Percentiles rank a stretch among this genome's conserved stretches.
Evolutionary conservation across 176 grass and related monocot genomes (phyloP).

Genomic region (Secale cereale): DNA sequence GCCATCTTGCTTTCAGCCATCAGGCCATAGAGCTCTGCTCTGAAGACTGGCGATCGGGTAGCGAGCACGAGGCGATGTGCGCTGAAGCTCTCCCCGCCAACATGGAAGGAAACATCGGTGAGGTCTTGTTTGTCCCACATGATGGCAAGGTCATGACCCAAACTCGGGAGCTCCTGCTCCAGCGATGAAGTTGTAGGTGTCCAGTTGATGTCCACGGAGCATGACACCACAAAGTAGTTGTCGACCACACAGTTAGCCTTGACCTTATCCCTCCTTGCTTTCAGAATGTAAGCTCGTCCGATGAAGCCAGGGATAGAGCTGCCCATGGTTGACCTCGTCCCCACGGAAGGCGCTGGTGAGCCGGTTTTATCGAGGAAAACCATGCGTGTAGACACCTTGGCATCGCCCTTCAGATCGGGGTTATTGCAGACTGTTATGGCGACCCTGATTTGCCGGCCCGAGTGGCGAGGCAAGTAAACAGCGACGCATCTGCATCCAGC

Average conservation of each 20-base stretch:
- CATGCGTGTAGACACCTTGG: neutral
- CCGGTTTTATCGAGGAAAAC: neutral
- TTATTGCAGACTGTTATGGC: neutral
- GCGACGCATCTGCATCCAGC: neutral
- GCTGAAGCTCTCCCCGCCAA: neutral
- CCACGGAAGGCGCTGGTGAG: neutral
- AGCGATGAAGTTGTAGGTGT: neutral
- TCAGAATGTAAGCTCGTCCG: neutral
- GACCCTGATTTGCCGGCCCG: neutral
- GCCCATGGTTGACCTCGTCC: fast-evolving
- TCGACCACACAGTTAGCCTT: neutral
- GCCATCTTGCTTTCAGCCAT: neutral
- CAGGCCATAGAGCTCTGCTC: neutral
- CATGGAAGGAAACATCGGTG: neutral
- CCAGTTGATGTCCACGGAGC: neutral
- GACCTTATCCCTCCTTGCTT: neutral
- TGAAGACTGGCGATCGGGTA: neutral
- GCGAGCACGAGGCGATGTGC: conserved; percentile 24
- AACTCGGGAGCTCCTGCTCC: neutral
- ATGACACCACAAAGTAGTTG: neutral
- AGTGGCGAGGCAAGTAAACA: fast-evolving
- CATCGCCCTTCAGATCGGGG: neutral
- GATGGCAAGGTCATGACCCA: neutral
- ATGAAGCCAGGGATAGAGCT: neutral
- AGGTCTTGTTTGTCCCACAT: neutral